Conservation (phyloP, 2,329 filamentous ascomycete genomes). For the Lecanicillium sp. region DNA sequence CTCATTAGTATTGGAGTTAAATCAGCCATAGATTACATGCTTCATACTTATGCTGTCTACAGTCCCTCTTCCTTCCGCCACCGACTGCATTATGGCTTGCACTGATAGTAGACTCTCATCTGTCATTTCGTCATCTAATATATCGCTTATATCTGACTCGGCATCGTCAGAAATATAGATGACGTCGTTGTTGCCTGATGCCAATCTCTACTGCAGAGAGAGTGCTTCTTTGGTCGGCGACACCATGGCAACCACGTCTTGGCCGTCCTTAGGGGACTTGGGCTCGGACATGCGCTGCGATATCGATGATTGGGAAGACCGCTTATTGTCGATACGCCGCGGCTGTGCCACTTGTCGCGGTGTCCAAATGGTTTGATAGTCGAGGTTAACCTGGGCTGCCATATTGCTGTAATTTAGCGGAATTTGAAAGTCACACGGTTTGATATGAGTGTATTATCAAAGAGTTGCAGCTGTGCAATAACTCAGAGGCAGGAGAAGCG, state of each 20-base stretch:
- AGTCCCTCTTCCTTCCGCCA: constrained; percentile 1
- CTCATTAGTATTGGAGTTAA: neutral
- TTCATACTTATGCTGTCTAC: neutral
- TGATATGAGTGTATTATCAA: neutral
- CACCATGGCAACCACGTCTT: neutral
- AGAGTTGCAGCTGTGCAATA: neutral
- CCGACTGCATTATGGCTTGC: constrained; percentile 3
- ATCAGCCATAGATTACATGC: neutral
- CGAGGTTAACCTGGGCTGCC: constrained; percentile 1
- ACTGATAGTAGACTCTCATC: neutral
- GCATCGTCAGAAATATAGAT: constrained; percentile 6
- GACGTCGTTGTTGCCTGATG: neutral
- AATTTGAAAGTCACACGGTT: neutral
- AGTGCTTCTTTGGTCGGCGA: neutral
- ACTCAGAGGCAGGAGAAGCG: too few species aligned
- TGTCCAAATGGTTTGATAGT: constrained; percentile 5
- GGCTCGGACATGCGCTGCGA: neutral
- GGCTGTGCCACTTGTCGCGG: neutral
- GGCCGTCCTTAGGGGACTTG: neutral
- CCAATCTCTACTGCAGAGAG: neutral
- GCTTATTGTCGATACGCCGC: neutral
- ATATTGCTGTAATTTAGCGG: neutral
- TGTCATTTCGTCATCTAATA: neutral
- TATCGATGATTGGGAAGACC: neutral
- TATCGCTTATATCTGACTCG: neutral